Percentiles rank a stretch among this genome's conserved stretches.
These are phyloP conservation scores for Gamarada debralockiae DNA, from an alignment of 495 filamentous ascomycete species.

Conservation along the genomic window DNA sequence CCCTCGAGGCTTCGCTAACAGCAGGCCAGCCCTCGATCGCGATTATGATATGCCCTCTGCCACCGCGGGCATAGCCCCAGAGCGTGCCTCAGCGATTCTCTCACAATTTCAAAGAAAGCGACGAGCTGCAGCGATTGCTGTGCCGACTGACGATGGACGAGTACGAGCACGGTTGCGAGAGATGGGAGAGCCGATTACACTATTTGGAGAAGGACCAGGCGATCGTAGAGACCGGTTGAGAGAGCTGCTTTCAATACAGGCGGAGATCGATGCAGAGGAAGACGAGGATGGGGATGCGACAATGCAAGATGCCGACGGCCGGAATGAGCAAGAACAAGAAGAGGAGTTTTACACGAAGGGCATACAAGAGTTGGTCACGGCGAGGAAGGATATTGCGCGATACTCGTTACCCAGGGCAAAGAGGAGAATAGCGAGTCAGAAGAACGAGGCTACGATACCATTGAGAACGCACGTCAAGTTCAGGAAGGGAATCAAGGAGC, in stretches of 20 bases:
- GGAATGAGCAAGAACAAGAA: conserved; percentile 67
- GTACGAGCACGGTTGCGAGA: conserved; percentile 79
- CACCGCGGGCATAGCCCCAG: conserved; percentile 72
- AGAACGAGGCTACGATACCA: conserved; percentile 73
- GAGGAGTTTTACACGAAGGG: conserved; percentile 97
- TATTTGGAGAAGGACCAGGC: conserved; percentile 87
- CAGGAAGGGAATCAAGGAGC: conserved; percentile 83
- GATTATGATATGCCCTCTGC: conserved; percentile 78
- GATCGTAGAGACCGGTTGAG: conserved; percentile 86
- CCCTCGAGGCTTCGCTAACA: conserved; percentile 3
- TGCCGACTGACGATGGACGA: conserved; percentile 89
- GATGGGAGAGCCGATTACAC: conserved; percentile 85
- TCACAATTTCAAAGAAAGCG: conserved; percentile 88
- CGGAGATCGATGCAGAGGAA: conserved; percentile 53
- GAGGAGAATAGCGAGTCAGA: conserved; percentile 68
- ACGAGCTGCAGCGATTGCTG: conserved; percentile 83
- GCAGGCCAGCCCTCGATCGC: conserved; percentile 64
- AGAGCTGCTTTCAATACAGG: conserved; percentile 69
- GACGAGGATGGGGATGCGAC: conserved; percentile 61
- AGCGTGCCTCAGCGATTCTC: conserved; percentile 83
- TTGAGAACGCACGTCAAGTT: conserved; percentile 87
- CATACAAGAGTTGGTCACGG: conserved; percentile 65
- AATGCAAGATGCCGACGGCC: conserved; percentile 52
- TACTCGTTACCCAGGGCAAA: conserved; percentile 85
- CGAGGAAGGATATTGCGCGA: conserved; percentile 74